Percentiles rank a stretch among this genome's conserved stretches.
phyloP scores from a whole-genome alignment of 2,329 filamentous ascomycete genomes.

The Colletotrichum shisoi region DNA sequence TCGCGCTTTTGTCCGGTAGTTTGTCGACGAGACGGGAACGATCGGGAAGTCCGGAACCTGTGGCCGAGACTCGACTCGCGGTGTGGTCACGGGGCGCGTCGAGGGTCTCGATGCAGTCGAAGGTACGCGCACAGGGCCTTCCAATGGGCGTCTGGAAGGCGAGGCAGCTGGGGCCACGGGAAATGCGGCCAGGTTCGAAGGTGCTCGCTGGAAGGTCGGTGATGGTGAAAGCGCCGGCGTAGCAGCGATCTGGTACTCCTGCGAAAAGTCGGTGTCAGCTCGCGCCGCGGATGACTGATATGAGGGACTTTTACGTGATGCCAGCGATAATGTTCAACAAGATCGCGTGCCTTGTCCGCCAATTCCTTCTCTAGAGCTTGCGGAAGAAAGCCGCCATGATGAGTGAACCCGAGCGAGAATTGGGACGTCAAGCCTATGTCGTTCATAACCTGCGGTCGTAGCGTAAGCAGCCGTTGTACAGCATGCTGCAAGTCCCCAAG shows the following conservation, averaged over 20 bases:
- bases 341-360: conserved; percentile 8
- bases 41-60: neutral
- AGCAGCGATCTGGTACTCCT: neutral
- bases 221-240: neutral
- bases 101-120: conserved; percentile 4
- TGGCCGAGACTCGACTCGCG: neutral
- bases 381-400: conserved; percentile 22
- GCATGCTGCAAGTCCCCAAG: neutral
- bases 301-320: conserved; percentile 7
- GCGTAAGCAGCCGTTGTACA: conserved; percentile 2
- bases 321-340: conserved; percentile 9
- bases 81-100: neutral
- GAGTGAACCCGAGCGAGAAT: conserved; percentile 16
- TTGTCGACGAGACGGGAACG: conserved; percentile 14
- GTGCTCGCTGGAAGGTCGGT: neutral
- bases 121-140: neutral
- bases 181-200: neutral
- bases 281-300: neutral
- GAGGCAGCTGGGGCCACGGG: neutral
- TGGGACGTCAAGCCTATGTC: conserved; percentile 1
- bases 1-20: conserved; percentile 40
- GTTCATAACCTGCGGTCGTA: conserved; percentile 11
- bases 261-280: conserved; percentile 9
- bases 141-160: neutral
- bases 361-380: conserved; percentile 11